Percentiles rank a stretch among this genome's conserved stretches.
These are phyloP conservation scores for Lachnellula arida DNA, from an alignment of 2,329 filamentous ascomycete species.

Conservation along the genomic window DNA sequence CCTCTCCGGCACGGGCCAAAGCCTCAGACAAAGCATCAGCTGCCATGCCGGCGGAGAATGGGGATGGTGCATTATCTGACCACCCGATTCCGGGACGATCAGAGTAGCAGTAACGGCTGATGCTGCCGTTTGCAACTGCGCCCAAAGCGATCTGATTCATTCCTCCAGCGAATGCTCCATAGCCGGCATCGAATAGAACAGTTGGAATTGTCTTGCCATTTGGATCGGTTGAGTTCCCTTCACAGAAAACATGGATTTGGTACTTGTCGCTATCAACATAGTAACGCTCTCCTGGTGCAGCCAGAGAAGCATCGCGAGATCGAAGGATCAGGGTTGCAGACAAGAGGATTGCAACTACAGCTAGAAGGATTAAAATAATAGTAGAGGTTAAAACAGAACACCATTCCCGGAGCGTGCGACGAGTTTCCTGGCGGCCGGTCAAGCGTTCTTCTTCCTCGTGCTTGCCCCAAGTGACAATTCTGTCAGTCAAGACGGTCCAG, in stretches of 20 bases:
- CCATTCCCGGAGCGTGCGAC: constrained; percentile 81
- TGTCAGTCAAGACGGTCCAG: constrained; percentile 76
- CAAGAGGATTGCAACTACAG: constrained; percentile 65
- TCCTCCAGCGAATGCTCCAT: constrained; percentile 71
- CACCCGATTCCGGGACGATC: constrained; percentile 88
- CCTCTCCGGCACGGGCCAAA: constrained; percentile 71
- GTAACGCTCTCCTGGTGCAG: constrained; percentile 68
- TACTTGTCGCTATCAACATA: constrained; percentile 83
- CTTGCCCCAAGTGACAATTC: constrained; percentile 87
- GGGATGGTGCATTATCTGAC: constrained; percentile 88
- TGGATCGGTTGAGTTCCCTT: constrained; percentile 62
- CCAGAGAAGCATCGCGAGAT: constrained; percentile 70
- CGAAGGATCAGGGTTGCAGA: constrained; percentile 77
- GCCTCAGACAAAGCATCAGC: constrained; percentile 85
- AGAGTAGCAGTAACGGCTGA: constrained; percentile 88
- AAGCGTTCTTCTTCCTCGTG: constrained; percentile 86
- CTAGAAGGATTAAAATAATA: constrained; percentile 64
- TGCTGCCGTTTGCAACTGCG: constrained; percentile 72
- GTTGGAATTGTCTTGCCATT: constrained; percentile 63
- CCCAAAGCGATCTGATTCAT: constrained; percentile 76
- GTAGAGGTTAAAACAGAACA: constrained; percentile 71
- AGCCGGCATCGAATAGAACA: constrained; percentile 79
- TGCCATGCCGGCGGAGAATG: constrained; percentile 89
- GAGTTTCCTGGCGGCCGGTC: constrained; percentile 81
- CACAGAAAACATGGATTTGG: constrained; percentile 78